Percentiles rank a stretch among this genome's conserved stretches.
Evolutionary conservation across 2,329 filamentous ascomycete genomes (phyloP).

Genomic region (Chalara sp.): DNA sequence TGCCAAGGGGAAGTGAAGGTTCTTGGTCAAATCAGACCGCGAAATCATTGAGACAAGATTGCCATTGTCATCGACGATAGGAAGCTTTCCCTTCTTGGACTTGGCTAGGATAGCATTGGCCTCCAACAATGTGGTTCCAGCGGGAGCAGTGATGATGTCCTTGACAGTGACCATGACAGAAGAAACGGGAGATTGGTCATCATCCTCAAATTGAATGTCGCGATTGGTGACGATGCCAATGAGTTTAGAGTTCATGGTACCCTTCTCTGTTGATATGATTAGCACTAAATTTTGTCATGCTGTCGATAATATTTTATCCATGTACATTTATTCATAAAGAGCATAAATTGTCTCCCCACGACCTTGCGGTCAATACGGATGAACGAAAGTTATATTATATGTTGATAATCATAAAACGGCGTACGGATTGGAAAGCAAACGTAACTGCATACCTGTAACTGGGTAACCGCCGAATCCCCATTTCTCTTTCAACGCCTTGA

Average conservation of each 20-base stretch:
- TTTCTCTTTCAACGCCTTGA: conserved; percentile 87
- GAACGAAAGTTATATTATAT: conserved; percentile 99
- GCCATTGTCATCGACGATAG: conserved; percentile 76
- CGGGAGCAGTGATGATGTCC: conserved; percentile 80
- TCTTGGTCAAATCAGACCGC: conserved; percentile 96
- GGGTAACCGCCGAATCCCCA: conserved; percentile 99
- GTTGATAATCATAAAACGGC: conserved; percentile 70
- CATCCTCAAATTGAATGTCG: conserved; percentile 93
- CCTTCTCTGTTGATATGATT: conserved; percentile 60
- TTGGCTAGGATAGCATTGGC: conserved; percentile 89
- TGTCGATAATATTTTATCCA: background rate
- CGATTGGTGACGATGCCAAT: conserved; percentile 96
- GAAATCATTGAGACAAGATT: conserved; percentile 91
- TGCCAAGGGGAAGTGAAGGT: conserved; percentile 91
- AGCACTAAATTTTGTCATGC: background rate
- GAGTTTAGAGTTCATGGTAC: conserved; percentile 90
- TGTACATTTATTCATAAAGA: conserved; percentile 35
- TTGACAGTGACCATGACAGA: conserved; percentile 99
- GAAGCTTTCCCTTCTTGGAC: conserved; percentile 98
- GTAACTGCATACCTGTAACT: conserved; percentile 76
- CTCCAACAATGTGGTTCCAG: conserved; percentile 77
- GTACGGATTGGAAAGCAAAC: conserved; percentile 9
- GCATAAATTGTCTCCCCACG: conserved; percentile 66
- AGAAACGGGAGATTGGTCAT: conserved; percentile 65
- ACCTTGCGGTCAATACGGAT: conserved; percentile 89